Conservation (phyloP, 2,329 filamentous ascomycete genomes). For the Lasiodiplodia citricola region DNA sequence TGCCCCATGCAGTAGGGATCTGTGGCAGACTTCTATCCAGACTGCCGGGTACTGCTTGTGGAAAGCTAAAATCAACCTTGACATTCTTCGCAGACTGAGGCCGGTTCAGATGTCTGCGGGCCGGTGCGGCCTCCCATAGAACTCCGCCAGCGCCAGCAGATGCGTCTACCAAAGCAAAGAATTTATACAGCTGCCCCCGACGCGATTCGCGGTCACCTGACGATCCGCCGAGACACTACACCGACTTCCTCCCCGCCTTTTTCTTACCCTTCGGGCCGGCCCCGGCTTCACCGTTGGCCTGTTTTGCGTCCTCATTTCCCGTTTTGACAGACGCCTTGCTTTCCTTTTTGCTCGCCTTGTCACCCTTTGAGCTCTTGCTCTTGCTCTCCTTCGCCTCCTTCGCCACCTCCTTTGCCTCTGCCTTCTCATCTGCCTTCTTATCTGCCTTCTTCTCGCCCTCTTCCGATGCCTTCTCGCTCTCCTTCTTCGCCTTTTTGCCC, state of each 20-base stretch:
- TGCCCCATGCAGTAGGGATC: constrained; percentile 19
- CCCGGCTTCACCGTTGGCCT: constrained; percentile 29
- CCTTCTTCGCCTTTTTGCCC: constrained; percentile 32
- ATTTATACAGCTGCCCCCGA: constrained; percentile 7
- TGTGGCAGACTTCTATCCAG: constrained; percentile 21
- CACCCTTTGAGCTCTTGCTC: constrained; percentile 30
- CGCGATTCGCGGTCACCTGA: constrained; percentile 7
- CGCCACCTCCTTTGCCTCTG: constrained; percentile 28
- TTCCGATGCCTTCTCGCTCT: constrained; percentile 7
- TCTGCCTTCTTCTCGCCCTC: background rate
- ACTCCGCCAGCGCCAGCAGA: background rate
- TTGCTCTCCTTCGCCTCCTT: constrained; percentile 28
- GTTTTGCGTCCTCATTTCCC: constrained; percentile 33
- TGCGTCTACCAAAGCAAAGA: constrained; percentile 6
- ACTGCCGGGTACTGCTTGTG: constrained; percentile 23
- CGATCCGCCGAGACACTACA: constrained; percentile 21
- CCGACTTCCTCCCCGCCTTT: constrained; percentile 25
- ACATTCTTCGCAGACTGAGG: background rate
- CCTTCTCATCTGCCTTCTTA: constrained; percentile 30
- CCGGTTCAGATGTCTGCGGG: background rate
- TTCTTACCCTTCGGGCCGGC: constrained; percentile 35
- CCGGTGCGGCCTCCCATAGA: background rate
- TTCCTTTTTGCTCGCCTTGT: constrained; percentile 26
- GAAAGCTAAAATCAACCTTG: constrained; percentile 25
- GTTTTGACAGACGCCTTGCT: constrained; percentile 26